Conservation (phyloP, 2,329 filamentous ascomycete genomes). For the Sordariomycetes sp. region DNA sequence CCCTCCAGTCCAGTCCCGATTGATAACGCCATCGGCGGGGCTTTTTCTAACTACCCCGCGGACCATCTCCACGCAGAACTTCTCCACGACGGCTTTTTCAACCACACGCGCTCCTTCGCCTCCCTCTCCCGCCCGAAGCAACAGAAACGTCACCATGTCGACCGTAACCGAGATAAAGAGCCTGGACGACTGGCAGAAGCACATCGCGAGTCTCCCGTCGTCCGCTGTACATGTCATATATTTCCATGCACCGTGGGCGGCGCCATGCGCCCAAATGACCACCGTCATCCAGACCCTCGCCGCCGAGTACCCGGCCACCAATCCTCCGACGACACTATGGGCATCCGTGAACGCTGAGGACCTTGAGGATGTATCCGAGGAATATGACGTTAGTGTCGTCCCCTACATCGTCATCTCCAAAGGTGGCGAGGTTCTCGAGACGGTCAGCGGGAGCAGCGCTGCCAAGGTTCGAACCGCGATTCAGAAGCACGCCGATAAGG, state of each 20-base stretch:
- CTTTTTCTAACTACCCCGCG: not conserved
- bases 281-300: conserved; percentile 79
- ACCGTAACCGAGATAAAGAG: conserved; percentile 67
- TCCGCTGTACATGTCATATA: conserved; percentile 74
- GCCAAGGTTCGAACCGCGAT: conserved; percentile 76
- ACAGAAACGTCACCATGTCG: conserved; percentile 44
- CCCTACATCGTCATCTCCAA: conserved; percentile 82
- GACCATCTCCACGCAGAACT: not conserved
- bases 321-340: conserved; percentile 64
- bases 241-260: conserved; percentile 95
- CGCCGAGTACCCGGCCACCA: conserved; percentile 64
- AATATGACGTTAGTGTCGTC: conserved; percentile 89
- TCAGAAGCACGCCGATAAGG: conserved; percentile 61
- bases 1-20: not conserved
- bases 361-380: conserved; percentile 80
- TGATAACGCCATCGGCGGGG: not conserved
- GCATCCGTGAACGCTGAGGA: conserved; percentile 91
- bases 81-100: not conserved
- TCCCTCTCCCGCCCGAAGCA: not conserved
- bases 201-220: conserved; percentile 54
- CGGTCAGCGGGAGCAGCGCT: conserved; percentile 82
- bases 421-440: conserved; percentile 66
- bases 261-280: conserved; percentile 89
- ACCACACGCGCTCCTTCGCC: not conserved
- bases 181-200: conserved; percentile 61